phyloP scores from a whole-genome alignment of 1,139 yeast genomes.

The Blastobotrys serpentis region DNA sequence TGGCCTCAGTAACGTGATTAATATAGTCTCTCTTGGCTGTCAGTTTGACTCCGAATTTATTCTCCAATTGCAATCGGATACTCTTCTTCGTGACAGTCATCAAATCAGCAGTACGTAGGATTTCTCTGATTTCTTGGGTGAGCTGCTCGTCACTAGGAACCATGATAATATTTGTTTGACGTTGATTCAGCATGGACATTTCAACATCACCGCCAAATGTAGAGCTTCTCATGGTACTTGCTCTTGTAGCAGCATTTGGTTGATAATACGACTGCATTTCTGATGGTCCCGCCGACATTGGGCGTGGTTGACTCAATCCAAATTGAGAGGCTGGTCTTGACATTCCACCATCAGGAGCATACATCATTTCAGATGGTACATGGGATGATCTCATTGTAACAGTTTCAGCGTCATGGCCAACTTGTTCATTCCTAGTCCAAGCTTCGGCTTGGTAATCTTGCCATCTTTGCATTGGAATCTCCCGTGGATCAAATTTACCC shows the following conservation, averaged over 20 bases:
- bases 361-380: slow-evolving; percentile 7
- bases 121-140: slow-evolving; percentile 40
- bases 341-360: slow-evolving; percentile 1
- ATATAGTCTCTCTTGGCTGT: slow-evolving; percentile 40
- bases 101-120: slow-evolving; percentile 41
- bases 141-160: slow-evolving; percentile 41
- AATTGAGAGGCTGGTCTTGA: slow-evolving; percentile 8
- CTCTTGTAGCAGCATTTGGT: slow-evolving; percentile 16
- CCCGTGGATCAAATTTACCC: slow-evolving; percentile 43
- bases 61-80: slow-evolving; percentile 39
- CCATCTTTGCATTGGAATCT: slow-evolving; percentile 43
- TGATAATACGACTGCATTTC: slow-evolving; percentile 12
- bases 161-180: slow-evolving; percentile 18
- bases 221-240: slow-evolving; percentile 15
- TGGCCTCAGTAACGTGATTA: slow-evolving; percentile 42
- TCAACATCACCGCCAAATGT: slow-evolving; percentile 26
- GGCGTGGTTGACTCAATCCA: slow-evolving; percentile 9
- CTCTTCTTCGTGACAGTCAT: slow-evolving; percentile 43
- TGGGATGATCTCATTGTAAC: slow-evolving; percentile 4
- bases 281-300: slow-evolving; percentile 14
- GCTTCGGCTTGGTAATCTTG: slow-evolving; percentile 41
- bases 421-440: slow-evolving; percentile 29
- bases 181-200: slow-evolving; percentile 25
- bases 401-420: slow-evolving; percentile 2
- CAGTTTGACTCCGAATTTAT: slow-evolving; percentile 38